phyloP scores from a whole-genome alignment of 768 basidiomycete genomes.

The Naganishia kalamii region DNA sequence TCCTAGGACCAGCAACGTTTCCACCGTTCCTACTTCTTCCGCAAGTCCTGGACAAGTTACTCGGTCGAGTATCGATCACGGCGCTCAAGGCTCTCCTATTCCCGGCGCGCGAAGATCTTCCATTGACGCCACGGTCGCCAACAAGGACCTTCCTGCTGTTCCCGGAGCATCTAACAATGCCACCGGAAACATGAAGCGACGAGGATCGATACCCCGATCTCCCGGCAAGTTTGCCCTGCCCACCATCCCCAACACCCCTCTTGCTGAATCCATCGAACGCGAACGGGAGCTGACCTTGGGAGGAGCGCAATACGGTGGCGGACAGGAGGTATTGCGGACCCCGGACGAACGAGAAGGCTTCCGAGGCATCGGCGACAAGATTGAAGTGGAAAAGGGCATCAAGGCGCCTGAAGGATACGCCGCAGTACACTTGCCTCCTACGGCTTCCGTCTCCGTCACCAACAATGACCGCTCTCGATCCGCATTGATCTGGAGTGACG shows the following conservation, averaged over 20 bases:
- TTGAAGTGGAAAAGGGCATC: background rate
- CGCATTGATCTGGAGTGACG: slow-evolving; percentile 16
- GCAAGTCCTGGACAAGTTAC: background rate
- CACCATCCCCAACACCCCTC: slow-evolving; percentile 12
- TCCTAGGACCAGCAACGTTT: background rate
- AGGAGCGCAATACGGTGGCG: background rate
- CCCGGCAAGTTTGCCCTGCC: slow-evolving; percentile 21
- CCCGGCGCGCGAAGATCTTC: background rate
- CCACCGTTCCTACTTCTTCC: background rate
- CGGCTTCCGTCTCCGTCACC: background rate
- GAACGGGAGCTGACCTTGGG: slow-evolving; percentile 5
- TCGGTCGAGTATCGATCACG: background rate
- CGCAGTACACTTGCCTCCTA: background rate
- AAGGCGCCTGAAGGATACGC: background rate
- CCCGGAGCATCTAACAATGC: background rate
- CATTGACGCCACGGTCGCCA: background rate
- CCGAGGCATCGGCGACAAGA: slow-evolving; percentile 2
- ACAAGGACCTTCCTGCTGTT: slow-evolving; percentile 20
- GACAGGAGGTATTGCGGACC: background rate
- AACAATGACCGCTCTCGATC: background rate
- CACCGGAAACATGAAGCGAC: background rate
- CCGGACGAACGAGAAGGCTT: background rate
- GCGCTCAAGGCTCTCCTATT: background rate
- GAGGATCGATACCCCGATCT: slow-evolving; percentile 20
- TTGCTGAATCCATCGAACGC: slow-evolving; percentile 7